phyloP scores from a whole-genome alignment of 345 rosid species.

The Corymbia maculata region DNA sequence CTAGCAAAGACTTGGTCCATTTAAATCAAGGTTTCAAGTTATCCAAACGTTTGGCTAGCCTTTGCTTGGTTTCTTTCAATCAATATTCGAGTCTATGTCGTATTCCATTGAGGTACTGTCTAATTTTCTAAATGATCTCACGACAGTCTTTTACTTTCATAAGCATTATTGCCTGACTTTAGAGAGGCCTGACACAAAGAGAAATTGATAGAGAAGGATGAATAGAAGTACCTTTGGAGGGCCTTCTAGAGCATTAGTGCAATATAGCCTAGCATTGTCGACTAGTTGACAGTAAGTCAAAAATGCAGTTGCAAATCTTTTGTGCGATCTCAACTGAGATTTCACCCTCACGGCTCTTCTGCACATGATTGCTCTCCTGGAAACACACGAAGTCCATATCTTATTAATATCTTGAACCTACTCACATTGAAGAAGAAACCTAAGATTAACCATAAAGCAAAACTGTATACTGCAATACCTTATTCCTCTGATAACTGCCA shows the following conservation, averaged over 20 bases:
- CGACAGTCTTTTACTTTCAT: neutral
- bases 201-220: neutral
- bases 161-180: neutral
- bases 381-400: neutral
- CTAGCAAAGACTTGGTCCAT: neutral
- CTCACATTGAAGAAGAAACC: neutral
- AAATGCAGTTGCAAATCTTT: conserved; percentile 81
- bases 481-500: conserved; percentile 91
- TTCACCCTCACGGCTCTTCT: conserved; percentile 87
- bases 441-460: neutral
- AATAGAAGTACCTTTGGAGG: conserved; percentile 52
- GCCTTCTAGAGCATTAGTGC: conserved; percentile 75
- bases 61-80: neutral
- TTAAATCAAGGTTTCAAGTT: neutral
- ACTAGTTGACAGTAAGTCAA: conserved; percentile 70
- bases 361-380: conserved; percentile 88
- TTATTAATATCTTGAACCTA: neutral
- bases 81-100: neutral
- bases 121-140: neutral
- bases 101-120: neutral
- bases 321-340: conserved; percentile 85
- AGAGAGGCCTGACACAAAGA: neutral
- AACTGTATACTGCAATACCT: conserved; percentile 26
- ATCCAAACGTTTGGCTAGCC: neutral
- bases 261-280: conserved; percentile 75